A percentile compares a stretch with the other conserved stretches of the same genome.
phyloP scores from a whole-genome alignment of 768 basidiomycete genomes.

The Rubroboletus pulcherrimus region DNA sequence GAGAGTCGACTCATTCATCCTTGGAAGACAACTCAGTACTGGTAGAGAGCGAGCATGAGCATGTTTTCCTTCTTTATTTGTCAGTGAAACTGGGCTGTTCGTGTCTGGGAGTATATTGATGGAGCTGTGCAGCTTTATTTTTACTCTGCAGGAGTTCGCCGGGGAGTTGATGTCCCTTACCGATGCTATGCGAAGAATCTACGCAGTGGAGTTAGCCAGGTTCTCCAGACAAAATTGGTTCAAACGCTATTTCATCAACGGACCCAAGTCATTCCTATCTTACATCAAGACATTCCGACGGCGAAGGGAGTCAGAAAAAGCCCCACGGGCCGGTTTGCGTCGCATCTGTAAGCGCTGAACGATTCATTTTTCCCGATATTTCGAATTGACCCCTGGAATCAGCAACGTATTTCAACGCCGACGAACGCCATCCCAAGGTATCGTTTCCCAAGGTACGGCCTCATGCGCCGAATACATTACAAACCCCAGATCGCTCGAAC shows the following conservation, averaged over 20 bases:
- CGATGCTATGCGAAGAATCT: constrained; percentile 80
- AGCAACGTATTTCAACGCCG: constrained; percentile 55
- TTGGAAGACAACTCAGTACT: constrained; percentile 35
- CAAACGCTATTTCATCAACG: constrained; percentile 32
- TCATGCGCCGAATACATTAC: constrained; percentile 82
- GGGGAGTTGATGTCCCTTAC: constrained; percentile 77
- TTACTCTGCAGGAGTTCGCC: constrained; percentile 93
- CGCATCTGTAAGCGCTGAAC: constrained; percentile 41
- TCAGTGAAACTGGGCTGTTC: constrained; percentile 38
- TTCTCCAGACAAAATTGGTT: constrained; percentile 37
- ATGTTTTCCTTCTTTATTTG: constrained; percentile 90
- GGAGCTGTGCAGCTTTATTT: constrained; percentile 72
- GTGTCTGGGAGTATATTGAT: constrained; percentile 4
- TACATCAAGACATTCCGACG: constrained; percentile 16
- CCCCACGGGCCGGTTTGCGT: constrained; percentile 22
- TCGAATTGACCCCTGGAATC: constrained; percentile 3
- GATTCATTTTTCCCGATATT: neutral
- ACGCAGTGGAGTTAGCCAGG: constrained; percentile 56
- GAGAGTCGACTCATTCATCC: constrained; percentile 14
- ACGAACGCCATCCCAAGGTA: constrained; percentile 46
- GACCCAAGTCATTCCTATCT: constrained; percentile 23
- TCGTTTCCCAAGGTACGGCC: constrained; percentile 79
- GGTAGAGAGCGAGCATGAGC: constrained; percentile 62
- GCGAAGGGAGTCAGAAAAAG: constrained; percentile 13
- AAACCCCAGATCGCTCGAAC: constrained; percentile 63